Evolutionary conservation across 306 rosid genomes (phyloP).

Genomic region (Dicorynia guianensis): DNA sequence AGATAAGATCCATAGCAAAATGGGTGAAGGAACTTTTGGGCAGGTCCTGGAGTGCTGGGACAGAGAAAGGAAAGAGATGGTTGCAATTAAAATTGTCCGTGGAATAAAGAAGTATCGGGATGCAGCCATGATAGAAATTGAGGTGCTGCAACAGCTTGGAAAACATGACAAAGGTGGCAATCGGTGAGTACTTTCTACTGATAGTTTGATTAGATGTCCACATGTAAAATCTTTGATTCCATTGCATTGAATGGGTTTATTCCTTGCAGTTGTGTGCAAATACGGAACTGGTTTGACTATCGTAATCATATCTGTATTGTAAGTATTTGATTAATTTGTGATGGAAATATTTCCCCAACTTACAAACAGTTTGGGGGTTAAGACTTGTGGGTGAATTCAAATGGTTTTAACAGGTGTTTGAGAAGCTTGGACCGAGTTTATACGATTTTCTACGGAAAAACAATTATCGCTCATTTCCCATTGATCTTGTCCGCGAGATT

Average conservation of each 20-base stretch:
- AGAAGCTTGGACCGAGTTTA: slow-evolving; percentile 36
- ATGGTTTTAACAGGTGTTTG: slow-evolving; percentile 80
- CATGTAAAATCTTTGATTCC: slow-evolving; percentile 12
- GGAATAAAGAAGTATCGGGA: slow-evolving; percentile 68
- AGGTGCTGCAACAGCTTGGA: slow-evolving; percentile 66
- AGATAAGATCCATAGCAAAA: slow-evolving; percentile 65
- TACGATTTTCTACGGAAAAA: slow-evolving; percentile 81
- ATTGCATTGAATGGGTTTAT: slow-evolving; percentile 57
- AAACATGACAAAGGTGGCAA: slow-evolving; percentile 68
- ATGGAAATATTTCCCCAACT: slow-evolving; percentile 68
- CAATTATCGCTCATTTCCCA: slow-evolving; percentile 82
- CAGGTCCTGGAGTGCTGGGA: slow-evolving; percentile 79
- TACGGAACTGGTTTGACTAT: slow-evolving; percentile 77
- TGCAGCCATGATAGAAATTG: slow-evolving; percentile 75
- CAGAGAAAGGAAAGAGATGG: slow-evolving; percentile 66
- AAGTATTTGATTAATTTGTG: slow-evolving; percentile 65
- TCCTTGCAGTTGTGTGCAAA: slow-evolving; percentile 88
- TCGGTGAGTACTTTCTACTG: slow-evolving; percentile 53
- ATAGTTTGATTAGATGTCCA: background rate
- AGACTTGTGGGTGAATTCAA: slow-evolving; percentile 63
- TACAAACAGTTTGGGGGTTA: slow-evolving; percentile 53
- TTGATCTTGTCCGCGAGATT: slow-evolving; percentile 79
- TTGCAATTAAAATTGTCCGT: slow-evolving; percentile 67
- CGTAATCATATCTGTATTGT: slow-evolving; percentile 52
- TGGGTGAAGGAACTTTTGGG: slow-evolving; percentile 80